These are phyloP conservation scores for Talaromyces adpressus DNA, from an alignment of 495 filamentous ascomycete species.

Conservation along the genomic window DNA sequence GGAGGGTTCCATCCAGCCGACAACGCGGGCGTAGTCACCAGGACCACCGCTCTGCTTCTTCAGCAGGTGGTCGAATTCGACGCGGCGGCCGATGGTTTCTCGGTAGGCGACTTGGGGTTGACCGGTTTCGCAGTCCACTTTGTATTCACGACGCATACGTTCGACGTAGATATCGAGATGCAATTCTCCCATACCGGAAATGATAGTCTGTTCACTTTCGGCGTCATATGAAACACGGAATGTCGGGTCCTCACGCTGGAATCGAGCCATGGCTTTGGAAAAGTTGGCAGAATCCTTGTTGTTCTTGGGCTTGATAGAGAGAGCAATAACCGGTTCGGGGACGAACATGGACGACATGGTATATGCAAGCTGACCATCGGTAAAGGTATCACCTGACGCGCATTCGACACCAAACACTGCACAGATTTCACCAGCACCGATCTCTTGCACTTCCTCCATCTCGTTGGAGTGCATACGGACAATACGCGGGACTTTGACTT, in stretches of 20 bases:
- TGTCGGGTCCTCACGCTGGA: slow-evolving; percentile 97
- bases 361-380: slow-evolving; percentile 88
- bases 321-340: slow-evolving; percentile 94
- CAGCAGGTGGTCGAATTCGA: slow-evolving; percentile 86
- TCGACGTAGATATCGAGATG: slow-evolving; percentile 98
- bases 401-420: slow-evolving; percentile 98
- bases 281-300: slow-evolving; percentile 91
- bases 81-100: slow-evolving; percentile 74
- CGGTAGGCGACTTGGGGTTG: slow-evolving; percentile 97
- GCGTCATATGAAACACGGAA: slow-evolving; percentile 90
- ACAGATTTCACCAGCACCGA: slow-evolving; percentile 95
- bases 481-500: slow-evolving; percentile 93
- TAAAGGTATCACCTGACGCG: slow-evolving; percentile 97
- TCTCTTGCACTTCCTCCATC: slow-evolving; percentile 91
- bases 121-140: slow-evolving; percentile 89
- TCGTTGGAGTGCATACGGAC: slow-evolving; percentile 99
- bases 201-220: slow-evolving; percentile 92
- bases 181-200: slow-evolving; percentile 97
- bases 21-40: slow-evolving; percentile 91
- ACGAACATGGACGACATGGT: slow-evolving; percentile 99
- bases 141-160: slow-evolving; percentile 96
- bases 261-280: slow-evolving; percentile 96
- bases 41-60: slow-evolving; percentile 96
- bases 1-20: slow-evolving; percentile 88
- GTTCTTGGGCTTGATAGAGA: slow-evolving; percentile 94